These are phyloP conservation scores for Lachancea meyersii DNA, from an alignment of 805 yeast genomes.

Conservation along the genomic window DNA sequence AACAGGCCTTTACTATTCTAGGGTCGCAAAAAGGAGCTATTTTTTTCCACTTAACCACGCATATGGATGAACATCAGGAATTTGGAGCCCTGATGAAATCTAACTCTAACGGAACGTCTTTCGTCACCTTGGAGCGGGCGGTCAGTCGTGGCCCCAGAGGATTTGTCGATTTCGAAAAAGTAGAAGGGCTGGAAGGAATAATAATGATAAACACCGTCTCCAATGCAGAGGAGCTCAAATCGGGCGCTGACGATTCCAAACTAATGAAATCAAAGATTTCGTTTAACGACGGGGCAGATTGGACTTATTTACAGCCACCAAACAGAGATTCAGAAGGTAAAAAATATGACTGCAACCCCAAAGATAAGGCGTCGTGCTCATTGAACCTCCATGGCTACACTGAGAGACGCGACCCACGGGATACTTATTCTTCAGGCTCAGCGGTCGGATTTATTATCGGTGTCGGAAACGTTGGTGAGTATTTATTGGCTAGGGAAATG, in stretches of 20 bases:
- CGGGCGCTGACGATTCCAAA: conserved; percentile 42
- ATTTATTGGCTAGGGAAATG: conserved; percentile 42
- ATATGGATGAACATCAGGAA: conserved; percentile 43
- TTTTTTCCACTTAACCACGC: conserved; percentile 77
- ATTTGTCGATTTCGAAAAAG: conserved; percentile 81
- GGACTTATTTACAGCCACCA: conserved; percentile 74
- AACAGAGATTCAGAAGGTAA: conserved; percentile 53
- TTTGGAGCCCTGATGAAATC: conserved; percentile 81
- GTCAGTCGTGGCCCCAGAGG: conserved; percentile 74
- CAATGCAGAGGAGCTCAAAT: conserved; percentile 38
- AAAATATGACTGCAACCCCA: conserved; percentile 46
- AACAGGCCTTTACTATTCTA: conserved; percentile 72
- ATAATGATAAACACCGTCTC: conserved; percentile 64
- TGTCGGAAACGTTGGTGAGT: conserved; percentile 86
- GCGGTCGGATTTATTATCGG: conserved; percentile 86
- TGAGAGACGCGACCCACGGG: conserved; percentile 76
- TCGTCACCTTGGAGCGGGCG: conserved; percentile 56
- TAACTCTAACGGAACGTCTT: conserved; percentile 85
- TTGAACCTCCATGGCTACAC: conserved; percentile 87
- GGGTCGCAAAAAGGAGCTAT: conserved; percentile 67
- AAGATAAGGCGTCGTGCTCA: conserved; percentile 56
- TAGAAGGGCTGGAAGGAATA: conserved; percentile 81
- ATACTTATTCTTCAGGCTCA: conserved; percentile 79
- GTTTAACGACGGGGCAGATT: conserved; percentile 86
- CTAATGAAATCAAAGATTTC: conserved; percentile 66